Base-by-base conservation (phyloP, 139 green algal species). In the Picochlorum costavermella region DNA sequence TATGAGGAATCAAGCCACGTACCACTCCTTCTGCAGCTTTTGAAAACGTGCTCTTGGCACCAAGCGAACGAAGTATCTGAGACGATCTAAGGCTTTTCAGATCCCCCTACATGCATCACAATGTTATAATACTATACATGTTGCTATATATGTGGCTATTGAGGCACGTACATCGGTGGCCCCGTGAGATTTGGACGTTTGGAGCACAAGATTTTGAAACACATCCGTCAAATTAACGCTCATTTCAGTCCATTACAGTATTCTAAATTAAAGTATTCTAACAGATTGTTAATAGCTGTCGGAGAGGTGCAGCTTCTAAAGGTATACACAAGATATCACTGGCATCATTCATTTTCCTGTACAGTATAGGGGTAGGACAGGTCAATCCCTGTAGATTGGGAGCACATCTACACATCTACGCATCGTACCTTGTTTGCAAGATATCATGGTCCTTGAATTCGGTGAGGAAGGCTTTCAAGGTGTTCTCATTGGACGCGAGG, bases 361-460 rank as follows among this genome's bases (percentile, higher is more conserved):
- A 53, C 13, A 17, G 5, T 23, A 23, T 23, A 23, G 20, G 20
- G 20, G 20, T 23, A 23, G 20, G 20, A 23, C 20, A 23, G 20
- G 20, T 23, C 20, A 23, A 23, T 23, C 20, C 20, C 20, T 23
- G 20, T 23, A 23, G 20, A 23, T 12, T 9, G n/a, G 8, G 55
- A 8, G 14, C 60, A 57, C 11, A 45, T 12, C 37, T 13, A 55
- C 37, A 45, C 76, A 53, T 20, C 2, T 14, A 20, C 16, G n/a
- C 46, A 53, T 28, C 46, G 10, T 23, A 53, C 74, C 72, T 70
- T 1, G 68, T 72, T 5, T 58, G 40, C 20, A 95, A 58, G 30
- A 95, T 63, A 60, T 91, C 66, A 61, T 95, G 87, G 62, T 95
- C 88, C 29, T 60, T 50, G 71, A 96, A 97, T 83, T 98, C 92